phyloP scores from a whole-genome alignment of 2,329 filamentous ascomycete genomes.

The Aureobasidium sp. region DNA sequence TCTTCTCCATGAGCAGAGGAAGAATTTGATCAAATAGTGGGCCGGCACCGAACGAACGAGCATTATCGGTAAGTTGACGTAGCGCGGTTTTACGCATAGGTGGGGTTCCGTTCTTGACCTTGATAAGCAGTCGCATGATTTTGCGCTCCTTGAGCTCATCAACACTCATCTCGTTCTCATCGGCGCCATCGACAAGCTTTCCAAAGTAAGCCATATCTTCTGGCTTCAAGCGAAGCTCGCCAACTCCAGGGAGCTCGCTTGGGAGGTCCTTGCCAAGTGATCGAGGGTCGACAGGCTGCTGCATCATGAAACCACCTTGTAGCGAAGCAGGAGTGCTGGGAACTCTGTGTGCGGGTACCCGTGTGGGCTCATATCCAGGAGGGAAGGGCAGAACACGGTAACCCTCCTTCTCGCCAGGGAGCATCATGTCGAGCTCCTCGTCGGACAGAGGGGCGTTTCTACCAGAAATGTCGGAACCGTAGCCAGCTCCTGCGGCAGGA shows the following conservation, averaged over 20 bases:
- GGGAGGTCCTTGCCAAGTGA: constrained; percentile 83
- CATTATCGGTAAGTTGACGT: constrained; percentile 95
- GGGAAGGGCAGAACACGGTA: constrained; percentile 89
- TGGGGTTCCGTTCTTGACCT: constrained; percentile 98
- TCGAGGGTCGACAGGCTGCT: constrained; percentile 79
- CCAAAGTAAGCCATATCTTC: constrained; percentile 99
- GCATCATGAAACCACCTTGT: constrained; percentile 88
- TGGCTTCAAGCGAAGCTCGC: constrained; percentile 92
- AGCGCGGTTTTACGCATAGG: constrained; percentile 98
- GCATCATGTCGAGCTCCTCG: constrained; percentile 85
- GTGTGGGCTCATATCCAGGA: constrained; percentile 80
- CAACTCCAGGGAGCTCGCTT: constrained; percentile 91
- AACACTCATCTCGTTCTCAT: constrained; percentile 85
- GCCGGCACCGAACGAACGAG: constrained; percentile 87
- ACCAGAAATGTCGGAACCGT: constrained; percentile 71
- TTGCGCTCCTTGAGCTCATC: constrained; percentile 97
- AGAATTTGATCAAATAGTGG: constrained; percentile 96
- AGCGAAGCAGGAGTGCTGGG: constrained; percentile 57
- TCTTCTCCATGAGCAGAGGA: constrained; percentile 95
- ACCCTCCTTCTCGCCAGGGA: constrained; percentile 66
- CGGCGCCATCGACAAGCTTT: constrained; percentile 87
- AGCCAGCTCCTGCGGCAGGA: constrained; percentile 40
- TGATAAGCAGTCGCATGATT: constrained; percentile 92
- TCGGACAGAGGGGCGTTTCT: constrained; percentile 81
- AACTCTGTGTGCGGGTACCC: constrained; percentile 66